Evolutionary conservation across 2,329 filamentous ascomycete species (phyloP).

Genomic region (Aspergillus melleus): DNA sequence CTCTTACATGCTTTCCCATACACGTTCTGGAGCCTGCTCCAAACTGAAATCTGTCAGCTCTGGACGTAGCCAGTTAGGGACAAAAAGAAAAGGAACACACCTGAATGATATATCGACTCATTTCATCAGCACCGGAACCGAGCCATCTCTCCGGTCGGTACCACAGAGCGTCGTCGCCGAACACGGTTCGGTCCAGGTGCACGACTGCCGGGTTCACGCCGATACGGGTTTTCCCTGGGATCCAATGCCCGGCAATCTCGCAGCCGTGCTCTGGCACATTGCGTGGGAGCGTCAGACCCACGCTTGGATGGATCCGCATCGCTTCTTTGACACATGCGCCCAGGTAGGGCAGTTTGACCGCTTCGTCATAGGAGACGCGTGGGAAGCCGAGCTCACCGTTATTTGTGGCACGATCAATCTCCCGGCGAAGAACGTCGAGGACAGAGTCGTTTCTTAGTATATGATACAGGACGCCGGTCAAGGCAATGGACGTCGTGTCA

Average conservation of each 20-base stretch:
- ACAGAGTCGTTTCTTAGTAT: conserved; percentile 30
- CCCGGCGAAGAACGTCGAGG: conserved; percentile 9
- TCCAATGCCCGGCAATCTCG: conserved; percentile 7
- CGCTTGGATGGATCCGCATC: conserved; percentile 43
- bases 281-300: conserved; percentile 23
- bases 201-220: conserved; percentile 9
- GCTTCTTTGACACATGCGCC: conserved; percentile 54
- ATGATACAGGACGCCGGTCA: conserved; percentile 39
- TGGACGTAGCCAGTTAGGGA: no score
- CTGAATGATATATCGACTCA: conserved; percentile 8
- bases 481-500: conserved; percentile 36
- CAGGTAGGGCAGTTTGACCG: conserved; percentile 45
- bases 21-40: conserved; percentile 11
- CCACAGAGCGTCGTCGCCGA: neutral
- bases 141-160: conserved; percentile 4
- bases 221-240: conserved; percentile 10
- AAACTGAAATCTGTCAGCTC: conserved; percentile 1
- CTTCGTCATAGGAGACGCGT: conserved; percentile 25
- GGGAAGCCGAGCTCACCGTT: conserved; percentile 4
- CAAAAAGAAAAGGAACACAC: neutral
- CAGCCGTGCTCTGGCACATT: conserved; percentile 15
- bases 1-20: conserved; percentile 13
- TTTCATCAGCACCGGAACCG: neutral
- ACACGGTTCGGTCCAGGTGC: conserved; percentile 4
- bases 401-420: conserved; percentile 6